Base-by-base conservation (phyloP, 768 basidiomycete genomes). In the Terana coerulea region DNA sequence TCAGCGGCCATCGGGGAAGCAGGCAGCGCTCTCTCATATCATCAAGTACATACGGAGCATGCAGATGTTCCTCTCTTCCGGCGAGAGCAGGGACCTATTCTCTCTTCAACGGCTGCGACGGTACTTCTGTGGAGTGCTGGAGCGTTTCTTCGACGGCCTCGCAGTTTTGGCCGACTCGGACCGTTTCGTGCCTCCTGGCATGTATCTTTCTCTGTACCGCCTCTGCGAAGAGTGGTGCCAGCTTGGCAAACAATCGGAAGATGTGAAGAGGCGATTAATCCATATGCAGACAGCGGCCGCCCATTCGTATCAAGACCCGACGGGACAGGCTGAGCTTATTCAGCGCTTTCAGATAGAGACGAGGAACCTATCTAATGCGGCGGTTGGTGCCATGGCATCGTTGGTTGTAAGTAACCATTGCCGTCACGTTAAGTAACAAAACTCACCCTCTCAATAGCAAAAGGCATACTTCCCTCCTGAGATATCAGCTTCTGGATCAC, bases 161-260 rank as follows among this genome's bases (percentile, higher is more conserved):
- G 77, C 83, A 2, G 75, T 75, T 29, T 72, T 91, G 25, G 83
- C 84, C 44, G 84, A 88, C 52, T 81, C 83, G 0, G 91, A 93
- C 46, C 76, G 84, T 4, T 90, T 91, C 62, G 80, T 89, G 46
- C 83, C 88, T 1, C 72, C 77, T 4, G 80, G 88, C 51, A 84
- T 84, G 72, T 83, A 91, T 61, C 75, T 94, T 6, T 77, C 85
- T 2, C 68, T 95, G 28, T 95, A 90, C 68, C 81, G 86, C 29
- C 72, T 92, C 33, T 94, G 91, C 58, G 91, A 95, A 67, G 91
- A 94, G 60, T 97, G 94, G 94, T 95, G 93, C 66, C 84, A 91
- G 61, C 74, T 88, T 40, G 93, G 91, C 5, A 77, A 82, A 26
- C 83, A 89, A 59, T 76, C 81, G 0, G 89, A 92, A 54, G 68